Evolutionary conservation across 768 basidiomycete genomes (phyloP), one percentile per base, ranked within the genome.

Genomic region (Mycena kentingensis): DNA sequence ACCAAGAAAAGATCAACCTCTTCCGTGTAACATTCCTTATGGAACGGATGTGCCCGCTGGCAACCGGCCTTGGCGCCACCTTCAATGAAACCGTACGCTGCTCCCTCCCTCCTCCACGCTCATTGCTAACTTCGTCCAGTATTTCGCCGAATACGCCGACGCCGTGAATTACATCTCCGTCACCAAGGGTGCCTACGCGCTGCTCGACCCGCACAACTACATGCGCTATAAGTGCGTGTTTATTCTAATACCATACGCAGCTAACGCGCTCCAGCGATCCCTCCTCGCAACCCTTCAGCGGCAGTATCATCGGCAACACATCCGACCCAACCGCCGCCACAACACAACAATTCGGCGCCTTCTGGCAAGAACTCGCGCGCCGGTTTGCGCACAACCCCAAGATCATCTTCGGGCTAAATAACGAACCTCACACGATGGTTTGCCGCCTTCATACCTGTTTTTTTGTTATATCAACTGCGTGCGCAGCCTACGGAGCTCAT

Each of bases 21-120:
- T 77, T 78, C 69, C 73, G 77, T 18, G 75, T 78, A 13, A 75
- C 77, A 2, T 77, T 78, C 63, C 67, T 78, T 31, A 77, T 78
- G 74, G 75, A 77, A 57, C 67, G 76, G 11, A 73, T 76, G 74
- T 70, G 66, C 41, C 73, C 71, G 37, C 63, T 73, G 25, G 57
- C 63, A 2, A 71, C 64, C 35, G 76, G 76, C 5, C 66, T 78
- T 13, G 76, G 76, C 0, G 66, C 65, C 1, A 65, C 46, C 26
- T 78, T 78, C 63, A 78, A 78, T 44, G 77, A 78, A 60, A 77
- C 77, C 7, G 76, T 74, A 35, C 29, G 62, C 57, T 7, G 3
- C 31, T 13, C 16, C 39, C 6, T 21, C 29, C 29, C n/a, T 37
- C 11, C 2, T 18, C 32, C 11, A 34, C 11, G 7, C 25, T 41